phyloP scores from a whole-genome alignment of 768 basidiomycete species.

The Tephrocybe sp. region DNA sequence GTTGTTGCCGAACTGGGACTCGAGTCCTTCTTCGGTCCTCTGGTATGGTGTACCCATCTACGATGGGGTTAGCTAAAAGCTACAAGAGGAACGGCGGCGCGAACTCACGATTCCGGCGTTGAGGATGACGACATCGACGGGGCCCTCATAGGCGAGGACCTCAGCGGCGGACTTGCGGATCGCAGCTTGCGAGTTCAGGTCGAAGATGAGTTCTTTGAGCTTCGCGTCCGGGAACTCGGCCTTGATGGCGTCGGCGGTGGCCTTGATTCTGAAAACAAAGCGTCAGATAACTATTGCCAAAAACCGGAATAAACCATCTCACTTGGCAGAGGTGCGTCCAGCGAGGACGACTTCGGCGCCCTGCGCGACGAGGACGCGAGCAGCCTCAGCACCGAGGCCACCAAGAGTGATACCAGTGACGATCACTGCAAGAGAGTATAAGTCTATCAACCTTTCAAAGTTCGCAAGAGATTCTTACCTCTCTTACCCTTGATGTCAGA shows the following conservation, averaged over 20 bases:
- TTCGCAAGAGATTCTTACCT: not conserved
- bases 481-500: constrained; percentile 12
- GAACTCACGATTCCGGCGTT: constrained; percentile 20
- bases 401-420: constrained; percentile 10
- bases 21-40: constrained; percentile 20
- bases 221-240: constrained; percentile 10
- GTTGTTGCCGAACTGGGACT: constrained; percentile 22
- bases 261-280: constrained; percentile 11
- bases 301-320: too few species aligned
- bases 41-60: constrained; percentile 21
- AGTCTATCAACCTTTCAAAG: not conserved
- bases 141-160: constrained; percentile 17
- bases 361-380: constrained; percentile 10
- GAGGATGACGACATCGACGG: constrained; percentile 19
- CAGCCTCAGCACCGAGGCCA: constrained; percentile 11
- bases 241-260: constrained; percentile 6
- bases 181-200: constrained; percentile 15
- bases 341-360: constrained; percentile 11
- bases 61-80: not conserved
- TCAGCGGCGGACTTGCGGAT: constrained; percentile 18
- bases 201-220: constrained; percentile 11
- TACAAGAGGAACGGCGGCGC: not conserved
- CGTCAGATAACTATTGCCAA: too few species aligned
- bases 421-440: not conserved
- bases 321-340: constrained; percentile 7